Conservation (phyloP, 805 yeast species). For the Metschnikowia cerradonensis region DNA sequence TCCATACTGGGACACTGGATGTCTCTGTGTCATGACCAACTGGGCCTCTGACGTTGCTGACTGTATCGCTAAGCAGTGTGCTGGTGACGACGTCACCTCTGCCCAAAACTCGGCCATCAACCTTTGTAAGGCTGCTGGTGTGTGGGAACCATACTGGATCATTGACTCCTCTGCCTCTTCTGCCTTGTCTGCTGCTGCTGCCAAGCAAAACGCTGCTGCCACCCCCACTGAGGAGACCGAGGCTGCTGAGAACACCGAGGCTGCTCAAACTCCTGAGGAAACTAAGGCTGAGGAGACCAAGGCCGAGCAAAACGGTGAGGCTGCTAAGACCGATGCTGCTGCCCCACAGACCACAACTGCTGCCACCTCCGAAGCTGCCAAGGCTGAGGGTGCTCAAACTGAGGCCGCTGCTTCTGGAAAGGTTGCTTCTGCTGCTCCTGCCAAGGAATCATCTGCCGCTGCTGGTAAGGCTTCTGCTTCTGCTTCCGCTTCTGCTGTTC, state of each 20-base stretch:
- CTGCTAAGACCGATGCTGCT: not conserved
- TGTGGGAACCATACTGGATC: constrained; percentile 32
- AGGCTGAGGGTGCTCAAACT: constrained; percentile 1
- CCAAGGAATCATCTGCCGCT: constrained; percentile 4
- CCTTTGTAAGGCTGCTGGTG: constrained; percentile 33
- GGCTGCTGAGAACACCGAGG: constrained; percentile 1
- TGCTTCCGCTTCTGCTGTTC: constrained; percentile 4
- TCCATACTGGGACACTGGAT: constrained; percentile 46
- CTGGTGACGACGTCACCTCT: constrained; percentile 27
- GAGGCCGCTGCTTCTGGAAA: constrained; percentile 1
- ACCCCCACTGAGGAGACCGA: constrained; percentile 6
- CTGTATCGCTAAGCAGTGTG: constrained; percentile 26
- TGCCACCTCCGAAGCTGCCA: constrained; percentile 5
- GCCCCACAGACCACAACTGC: constrained; percentile 4
- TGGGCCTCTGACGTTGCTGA: constrained; percentile 32
- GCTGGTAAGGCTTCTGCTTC: not conserved
- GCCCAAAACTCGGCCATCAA: constrained; percentile 31
- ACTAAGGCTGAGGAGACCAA: constrained; percentile 2
- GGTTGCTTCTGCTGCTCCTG: constrained; percentile 1
- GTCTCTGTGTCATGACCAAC: constrained; percentile 40
- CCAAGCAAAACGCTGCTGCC: constrained; percentile 12
- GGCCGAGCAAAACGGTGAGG: constrained; percentile 3
- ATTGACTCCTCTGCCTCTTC: constrained; percentile 23
- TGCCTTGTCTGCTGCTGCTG: constrained; percentile 24
- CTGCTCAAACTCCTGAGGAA: not conserved